These are phyloP conservation scores for Carpinus fangiana DNA, from an alignment of 306 rosid genomes.

Conservation along the genomic window DNA sequence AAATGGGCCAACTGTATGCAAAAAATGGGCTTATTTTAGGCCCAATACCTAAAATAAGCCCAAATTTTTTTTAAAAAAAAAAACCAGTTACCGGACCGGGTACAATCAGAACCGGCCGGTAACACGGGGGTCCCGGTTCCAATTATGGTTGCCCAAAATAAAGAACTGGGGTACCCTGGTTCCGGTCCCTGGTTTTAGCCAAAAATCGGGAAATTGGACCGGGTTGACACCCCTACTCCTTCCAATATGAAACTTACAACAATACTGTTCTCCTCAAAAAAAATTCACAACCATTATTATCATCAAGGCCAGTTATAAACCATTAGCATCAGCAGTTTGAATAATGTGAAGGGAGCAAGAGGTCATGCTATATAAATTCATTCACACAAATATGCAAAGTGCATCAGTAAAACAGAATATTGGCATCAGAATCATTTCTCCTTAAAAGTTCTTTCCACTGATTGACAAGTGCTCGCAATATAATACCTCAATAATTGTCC, in stretches of 20 bases:
- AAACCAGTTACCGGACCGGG: too few species aligned
- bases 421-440: not conserved
- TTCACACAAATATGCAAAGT: not conserved
- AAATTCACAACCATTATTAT: not conserved
- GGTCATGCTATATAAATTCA: not conserved
- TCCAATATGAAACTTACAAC: not conserved
- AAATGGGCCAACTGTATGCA: too few species aligned
- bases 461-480: conserved; percentile 22
- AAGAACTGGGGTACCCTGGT: too few species aligned
- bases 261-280: not conserved
- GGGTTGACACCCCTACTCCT: too few species aligned
- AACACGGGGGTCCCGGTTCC: too few species aligned
- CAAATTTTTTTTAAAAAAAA: too few species aligned
- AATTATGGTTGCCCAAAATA: too few species aligned
- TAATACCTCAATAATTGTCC: conserved; percentile 88
- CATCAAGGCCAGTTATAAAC: not conserved
- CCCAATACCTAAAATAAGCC: too few species aligned
- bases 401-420: not conserved
- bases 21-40: too few species aligned
- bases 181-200: too few species aligned
- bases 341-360: not conserved
- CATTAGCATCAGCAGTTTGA: not conserved
- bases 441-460: not conserved
- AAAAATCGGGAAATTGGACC: too few species aligned
- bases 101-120: too few species aligned